These are phyloP conservation scores for Anthracocystis setariae DNA, from an alignment of 1,284 basidiomycete species.

Conservation along the genomic window DNA sequence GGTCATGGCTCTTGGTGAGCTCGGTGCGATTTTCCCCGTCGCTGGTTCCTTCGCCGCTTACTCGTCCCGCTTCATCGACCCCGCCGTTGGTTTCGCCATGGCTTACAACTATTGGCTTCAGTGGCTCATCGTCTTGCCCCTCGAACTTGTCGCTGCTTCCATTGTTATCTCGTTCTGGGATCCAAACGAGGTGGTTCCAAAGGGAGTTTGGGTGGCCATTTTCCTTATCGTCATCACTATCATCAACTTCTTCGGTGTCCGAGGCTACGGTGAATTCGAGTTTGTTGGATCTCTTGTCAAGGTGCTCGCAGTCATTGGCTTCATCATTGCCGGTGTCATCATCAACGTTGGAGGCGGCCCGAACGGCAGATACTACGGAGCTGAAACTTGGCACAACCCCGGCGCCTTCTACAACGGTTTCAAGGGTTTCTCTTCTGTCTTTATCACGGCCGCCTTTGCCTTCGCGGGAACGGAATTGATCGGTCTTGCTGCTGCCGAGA, in stretches of 20 bases:
- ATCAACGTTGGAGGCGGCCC: conserved; percentile 64
- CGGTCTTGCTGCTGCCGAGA: conserved; percentile 77
- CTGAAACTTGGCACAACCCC: conserved; percentile 58
- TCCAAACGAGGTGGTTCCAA: conserved; percentile 42
- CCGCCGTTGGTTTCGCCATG: conserved; percentile 62
- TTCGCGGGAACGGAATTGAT: conserved; percentile 71
- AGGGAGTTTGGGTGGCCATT: conserved; percentile 59
- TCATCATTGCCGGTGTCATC: conserved; percentile 64
- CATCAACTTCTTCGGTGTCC: conserved; percentile 65
- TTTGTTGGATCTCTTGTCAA: conserved; percentile 61
- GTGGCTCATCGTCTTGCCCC: conserved; percentile 62
- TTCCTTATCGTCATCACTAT: conserved; percentile 54
- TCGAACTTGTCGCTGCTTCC: conserved; percentile 62
- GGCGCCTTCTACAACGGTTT: conserved; percentile 65
- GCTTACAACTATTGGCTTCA: conserved; percentile 66
- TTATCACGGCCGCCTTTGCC: conserved; percentile 64
- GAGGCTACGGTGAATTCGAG: conserved; percentile 65
- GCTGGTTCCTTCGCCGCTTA: conserved; percentile 64
- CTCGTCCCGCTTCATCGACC: conserved; percentile 65
- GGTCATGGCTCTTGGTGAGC: conserved; percentile 68
- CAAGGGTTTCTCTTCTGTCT: conserved; percentile 65
- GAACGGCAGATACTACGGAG: conserved; percentile 52
- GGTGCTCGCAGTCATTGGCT: conserved; percentile 62
- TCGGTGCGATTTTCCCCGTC: conserved; percentile 62
- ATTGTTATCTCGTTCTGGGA: conserved; percentile 64